These are phyloP conservation scores for Ceratobasidium sp. DNA, from an alignment of 1,284 basidiomycete genomes.

Conservation along the genomic window DNA sequence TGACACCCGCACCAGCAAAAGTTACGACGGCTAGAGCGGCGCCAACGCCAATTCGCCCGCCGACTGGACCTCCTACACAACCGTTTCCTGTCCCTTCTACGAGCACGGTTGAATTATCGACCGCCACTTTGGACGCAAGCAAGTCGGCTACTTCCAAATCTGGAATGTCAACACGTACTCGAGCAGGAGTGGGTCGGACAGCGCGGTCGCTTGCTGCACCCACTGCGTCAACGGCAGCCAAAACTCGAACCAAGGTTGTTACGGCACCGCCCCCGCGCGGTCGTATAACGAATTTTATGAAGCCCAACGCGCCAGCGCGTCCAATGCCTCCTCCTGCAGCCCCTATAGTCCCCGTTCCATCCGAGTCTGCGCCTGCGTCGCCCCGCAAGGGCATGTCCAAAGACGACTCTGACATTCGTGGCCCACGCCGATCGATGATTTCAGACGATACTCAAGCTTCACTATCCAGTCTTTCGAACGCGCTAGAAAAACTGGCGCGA, in stretches of 20 bases:
- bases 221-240: constrained; percentile 38
- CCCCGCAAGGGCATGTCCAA: constrained; percentile 39
- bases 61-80: not conserved
- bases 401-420: constrained; percentile 40
- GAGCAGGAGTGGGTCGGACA: constrained; percentile 7
- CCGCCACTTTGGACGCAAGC: not conserved
- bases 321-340: constrained; percentile 29
- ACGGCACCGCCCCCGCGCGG: constrained; percentile 25
- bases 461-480: constrained; percentile 48
- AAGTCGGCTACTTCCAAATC: constrained; percentile 10
- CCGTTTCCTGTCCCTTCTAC: not conserved
- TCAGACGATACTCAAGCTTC: constrained; percentile 48
- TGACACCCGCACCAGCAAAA: constrained; percentile 16
- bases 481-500: constrained; percentile 49
- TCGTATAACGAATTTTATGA: constrained; percentile 40
- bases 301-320: constrained; percentile 21
- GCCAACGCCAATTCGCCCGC: constrained; percentile 8
- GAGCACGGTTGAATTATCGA: not conserved
- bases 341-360: constrained; percentile 5
- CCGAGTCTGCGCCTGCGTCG: not conserved
- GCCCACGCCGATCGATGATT: constrained; percentile 43
- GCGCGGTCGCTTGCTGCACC: constrained; percentile 36
- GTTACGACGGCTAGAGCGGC: not conserved
- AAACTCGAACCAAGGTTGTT: constrained; percentile 29
- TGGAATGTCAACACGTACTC: constrained; percentile 23